Percentiles rank a stretch among this genome's conserved stretches.
Evolutionary conservation across 176 grass and related monocot species (phyloP).

Genomic region (Aegilops longissima): DNA sequence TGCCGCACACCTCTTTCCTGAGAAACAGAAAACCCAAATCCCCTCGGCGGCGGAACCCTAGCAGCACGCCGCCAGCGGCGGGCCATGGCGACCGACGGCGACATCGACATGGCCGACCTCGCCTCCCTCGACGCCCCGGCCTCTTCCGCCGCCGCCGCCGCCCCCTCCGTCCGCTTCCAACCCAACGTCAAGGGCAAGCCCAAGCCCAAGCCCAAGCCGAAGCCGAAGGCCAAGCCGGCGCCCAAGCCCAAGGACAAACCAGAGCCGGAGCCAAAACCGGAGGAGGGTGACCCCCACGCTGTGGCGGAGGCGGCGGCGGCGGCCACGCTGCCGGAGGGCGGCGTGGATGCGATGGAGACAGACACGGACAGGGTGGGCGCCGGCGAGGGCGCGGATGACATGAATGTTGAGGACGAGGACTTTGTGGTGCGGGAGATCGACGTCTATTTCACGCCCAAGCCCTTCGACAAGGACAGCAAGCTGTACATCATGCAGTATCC

Average conservation of each 20-base stretch:
- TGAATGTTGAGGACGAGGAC: constrained; percentile 39
- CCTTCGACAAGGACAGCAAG: constrained; percentile 69
- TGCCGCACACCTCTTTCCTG: too few species aligned
- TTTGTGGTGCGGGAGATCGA: constrained; percentile 83
- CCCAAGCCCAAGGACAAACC: not conserved
- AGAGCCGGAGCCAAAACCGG: not conserved
- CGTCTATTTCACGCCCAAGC: constrained; percentile 59
- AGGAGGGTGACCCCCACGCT: not conserved
- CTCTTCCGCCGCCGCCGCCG: not conserved
- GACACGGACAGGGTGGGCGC: constrained; percentile 28
- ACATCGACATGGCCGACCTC: constrained; percentile 49
- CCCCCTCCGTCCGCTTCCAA: constrained; percentile 47
- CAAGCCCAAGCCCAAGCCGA: not conserved
- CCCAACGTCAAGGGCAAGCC: constrained; percentile 60
- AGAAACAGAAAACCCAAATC: too few species aligned
- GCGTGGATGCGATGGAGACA: constrained; percentile 47
- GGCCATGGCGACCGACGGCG: constrained; percentile 25
- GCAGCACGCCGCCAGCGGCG: too few species aligned
- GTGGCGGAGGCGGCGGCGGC: not conserved
- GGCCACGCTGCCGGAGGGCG: not conserved
- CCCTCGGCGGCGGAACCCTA: too few species aligned
- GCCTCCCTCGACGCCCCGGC: constrained; percentile 26
- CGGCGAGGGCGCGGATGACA: not conserved
- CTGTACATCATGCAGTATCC: constrained; percentile 90
- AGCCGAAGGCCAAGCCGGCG: not conserved